These are phyloP conservation scores for Colletotrichum sp. DNA, from an alignment of 2,329 filamentous ascomycete genomes.

Conservation along the genomic window DNA sequence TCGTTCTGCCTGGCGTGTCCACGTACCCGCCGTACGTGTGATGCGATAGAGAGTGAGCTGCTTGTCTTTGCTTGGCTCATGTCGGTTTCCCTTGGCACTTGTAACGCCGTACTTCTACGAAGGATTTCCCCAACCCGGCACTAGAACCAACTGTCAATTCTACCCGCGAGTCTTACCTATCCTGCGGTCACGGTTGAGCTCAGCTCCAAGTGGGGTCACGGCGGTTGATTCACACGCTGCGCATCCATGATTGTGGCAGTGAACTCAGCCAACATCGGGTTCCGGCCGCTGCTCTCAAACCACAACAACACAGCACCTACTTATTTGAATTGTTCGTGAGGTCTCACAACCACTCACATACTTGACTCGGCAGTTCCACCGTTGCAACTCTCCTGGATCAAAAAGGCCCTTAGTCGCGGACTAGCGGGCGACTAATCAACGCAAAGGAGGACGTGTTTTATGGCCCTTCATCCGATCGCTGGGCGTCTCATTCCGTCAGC, in stretches of 20 bases:
- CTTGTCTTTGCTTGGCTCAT: background rate
- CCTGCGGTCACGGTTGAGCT: background rate
- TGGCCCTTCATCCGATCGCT: constrained; percentile 15
- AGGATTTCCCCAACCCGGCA: background rate
- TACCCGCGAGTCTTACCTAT: background rate
- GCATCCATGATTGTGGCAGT: constrained; percentile 3
- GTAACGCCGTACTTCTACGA: background rate
- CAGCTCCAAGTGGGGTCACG: background rate
- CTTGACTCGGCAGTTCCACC: background rate
- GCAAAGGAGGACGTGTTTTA: constrained; percentile 4
- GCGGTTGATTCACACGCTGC: background rate
- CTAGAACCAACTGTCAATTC: background rate
- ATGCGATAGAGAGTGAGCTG: background rate
- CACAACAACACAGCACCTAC: background rate
- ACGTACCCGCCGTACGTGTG: background rate
- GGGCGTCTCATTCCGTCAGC: constrained; percentile 9
- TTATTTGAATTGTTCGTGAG: background rate
- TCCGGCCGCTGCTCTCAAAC: background rate
- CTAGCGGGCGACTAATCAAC: constrained; percentile 1
- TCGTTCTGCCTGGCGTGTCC: background rate
- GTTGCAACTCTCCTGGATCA: background rate
- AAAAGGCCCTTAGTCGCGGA: background rate
- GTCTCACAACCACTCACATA: background rate
- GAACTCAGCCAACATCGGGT: background rate
- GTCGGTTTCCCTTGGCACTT: background rate